These are phyloP conservation scores for Talaromyces sp. DNA, from an alignment of 2,329 filamentous ascomycete genomes.

Conservation along the genomic window DNA sequence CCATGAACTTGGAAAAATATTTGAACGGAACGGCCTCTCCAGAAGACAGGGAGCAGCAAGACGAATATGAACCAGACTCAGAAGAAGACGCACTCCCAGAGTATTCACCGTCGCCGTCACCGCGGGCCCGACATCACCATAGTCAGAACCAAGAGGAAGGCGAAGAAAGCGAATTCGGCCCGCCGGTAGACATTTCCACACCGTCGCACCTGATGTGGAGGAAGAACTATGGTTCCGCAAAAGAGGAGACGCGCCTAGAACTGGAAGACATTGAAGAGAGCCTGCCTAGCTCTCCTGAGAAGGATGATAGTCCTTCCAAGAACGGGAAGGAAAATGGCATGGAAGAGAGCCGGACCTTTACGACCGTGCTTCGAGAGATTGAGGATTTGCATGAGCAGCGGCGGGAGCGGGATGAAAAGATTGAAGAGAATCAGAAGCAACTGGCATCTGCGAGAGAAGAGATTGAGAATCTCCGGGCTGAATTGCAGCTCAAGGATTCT, in stretches of 20 bases:
- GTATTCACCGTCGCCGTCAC: slow-evolving; percentile 17
- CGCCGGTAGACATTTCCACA: slow-evolving; percentile 44
- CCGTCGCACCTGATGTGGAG: slow-evolving; percentile 40
- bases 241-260: slow-evolving; percentile 34
- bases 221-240: slow-evolving; percentile 21
- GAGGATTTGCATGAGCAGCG: slow-evolving; percentile 31
- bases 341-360: slow-evolving; percentile 19
- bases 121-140: slow-evolving; percentile 18
- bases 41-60: not conserved
- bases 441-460: slow-evolving; percentile 37
- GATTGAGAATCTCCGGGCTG: slow-evolving; percentile 37
- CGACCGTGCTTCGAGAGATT: slow-evolving; percentile 31
- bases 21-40: slow-evolving; percentile 19
- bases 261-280: slow-evolving; percentile 38
- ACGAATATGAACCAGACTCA: slow-evolving; percentile 14
- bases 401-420: slow-evolving; percentile 33
- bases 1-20: slow-evolving; percentile 41
- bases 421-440: slow-evolving; percentile 30
- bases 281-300: slow-evolving; percentile 25
- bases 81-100: slow-evolving; percentile 20
- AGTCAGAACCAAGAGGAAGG: slow-evolving; percentile 30
- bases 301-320: slow-evolving; percentile 27
- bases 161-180: slow-evolving; percentile 42
- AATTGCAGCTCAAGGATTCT: slow-evolving; percentile 32
- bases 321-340: slow-evolving; percentile 24